Base-by-base conservation (phyloP, 2,329 filamentous ascomycete species). In the Zalaria obscura region DNA sequence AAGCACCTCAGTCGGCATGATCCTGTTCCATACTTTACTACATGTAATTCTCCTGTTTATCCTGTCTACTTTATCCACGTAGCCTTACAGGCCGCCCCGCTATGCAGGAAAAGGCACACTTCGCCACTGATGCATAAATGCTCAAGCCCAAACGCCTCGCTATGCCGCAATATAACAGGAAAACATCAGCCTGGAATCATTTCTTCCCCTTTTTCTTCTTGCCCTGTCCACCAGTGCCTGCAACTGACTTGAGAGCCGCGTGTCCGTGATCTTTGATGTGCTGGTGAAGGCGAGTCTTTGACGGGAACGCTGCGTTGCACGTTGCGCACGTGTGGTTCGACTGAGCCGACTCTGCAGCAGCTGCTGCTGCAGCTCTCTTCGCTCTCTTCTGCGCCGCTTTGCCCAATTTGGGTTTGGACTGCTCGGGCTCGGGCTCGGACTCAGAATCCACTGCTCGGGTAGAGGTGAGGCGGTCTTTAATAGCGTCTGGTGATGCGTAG, bases 241-340 rank as follows among this genome's bases (percentile, higher is more conserved):
- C 46, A 11, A 45, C 53, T 25, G 46, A 27, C 36, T 56, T 59
- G 9, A 54, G 65, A 27, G 76, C 73, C 4, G 79, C 81, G 62
- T 91, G 83, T 6, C 64, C 64, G 11, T 73, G 61, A 6, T 78
- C 72, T 47, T 76, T 74, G 44, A 91, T 69, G 58, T 93, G 86
- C 40, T 73, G 66, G 56, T 89, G 89, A 11, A 93, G 61, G 49
- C 76, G 78, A 4, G 75, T 81, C 50, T 77, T 80, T 1, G 80
- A 85, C 0, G 73, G 76, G 63, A 96, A 98, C 0, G 64, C 72
- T 49, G 83, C 85, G 49, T 77, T 73, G 60, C 91, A 96, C 4
- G 78, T 74, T 3, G 81, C 73, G 56, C 91, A 96, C 52, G 79
- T 79, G 40, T 84, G 73, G 27, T 76, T 65, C 48, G 48, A 25